Evolutionary conservation across 2,329 filamentous ascomycete species (phyloP).

Genomic region (Stemphylium vesicarium): DNA sequence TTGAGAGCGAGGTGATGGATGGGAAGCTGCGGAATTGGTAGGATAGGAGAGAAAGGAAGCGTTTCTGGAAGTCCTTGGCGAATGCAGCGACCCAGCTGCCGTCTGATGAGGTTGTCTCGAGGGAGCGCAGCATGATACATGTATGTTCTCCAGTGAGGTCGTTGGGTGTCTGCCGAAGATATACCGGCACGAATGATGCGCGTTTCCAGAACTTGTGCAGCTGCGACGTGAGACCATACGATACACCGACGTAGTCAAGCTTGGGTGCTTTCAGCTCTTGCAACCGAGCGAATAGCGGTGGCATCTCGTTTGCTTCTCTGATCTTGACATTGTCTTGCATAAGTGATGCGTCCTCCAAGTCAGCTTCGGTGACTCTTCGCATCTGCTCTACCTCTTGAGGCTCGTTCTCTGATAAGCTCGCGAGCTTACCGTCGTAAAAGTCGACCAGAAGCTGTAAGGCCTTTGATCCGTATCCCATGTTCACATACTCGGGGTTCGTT

Average conservation of each 20-base stretch:
- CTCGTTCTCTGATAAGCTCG: conserved; percentile 77
- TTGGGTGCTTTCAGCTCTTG: conserved; percentile 78
- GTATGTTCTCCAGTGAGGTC: conserved; percentile 97
- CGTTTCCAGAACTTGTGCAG: conserved; percentile 98
- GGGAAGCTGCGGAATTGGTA: conserved; percentile 91
- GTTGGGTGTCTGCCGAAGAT: conserved; percentile 92
- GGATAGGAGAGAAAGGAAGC: conserved; percentile 88
- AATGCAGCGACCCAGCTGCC: conserved; percentile 93
- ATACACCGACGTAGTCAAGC: conserved; percentile 94
- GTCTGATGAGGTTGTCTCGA: conserved; percentile 60
- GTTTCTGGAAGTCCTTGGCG: conserved; percentile 87
- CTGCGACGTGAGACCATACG: conserved; percentile 84
- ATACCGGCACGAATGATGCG: conserved; percentile 83
- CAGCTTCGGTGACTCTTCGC: conserved; percentile 79
- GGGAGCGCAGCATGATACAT: conserved; percentile 91
- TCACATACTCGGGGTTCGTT: conserved; percentile 90
- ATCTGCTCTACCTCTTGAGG: conserved; percentile 65
- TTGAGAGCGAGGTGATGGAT: conserved; percentile 77
- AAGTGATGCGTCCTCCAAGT: conserved; percentile 76
- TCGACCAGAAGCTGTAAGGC: conserved; percentile 86
- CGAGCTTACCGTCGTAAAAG: conserved; percentile 94
- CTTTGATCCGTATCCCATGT: conserved; percentile 91
- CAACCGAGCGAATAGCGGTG: conserved; percentile 88
- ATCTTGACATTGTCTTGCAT: conserved; percentile 88
- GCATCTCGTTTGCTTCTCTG: conserved; percentile 88